Conservation (phyloP, 2,329 filamentous ascomycete genomes). For the Magnaporthales sp. region DNA sequence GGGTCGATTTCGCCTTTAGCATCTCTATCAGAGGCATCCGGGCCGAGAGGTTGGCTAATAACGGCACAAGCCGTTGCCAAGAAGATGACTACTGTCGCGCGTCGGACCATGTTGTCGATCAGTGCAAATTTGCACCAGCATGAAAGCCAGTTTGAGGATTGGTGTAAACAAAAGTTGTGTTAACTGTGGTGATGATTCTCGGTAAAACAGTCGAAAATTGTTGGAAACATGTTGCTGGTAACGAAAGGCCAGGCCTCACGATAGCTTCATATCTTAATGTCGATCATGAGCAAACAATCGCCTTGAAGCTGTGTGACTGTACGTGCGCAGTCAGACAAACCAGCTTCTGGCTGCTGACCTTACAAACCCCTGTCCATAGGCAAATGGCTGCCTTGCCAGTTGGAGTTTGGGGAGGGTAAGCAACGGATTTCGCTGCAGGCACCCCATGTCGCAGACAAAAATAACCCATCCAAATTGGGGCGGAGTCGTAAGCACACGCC, state of each 20-base stretch:
- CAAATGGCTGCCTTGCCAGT: not conserved
- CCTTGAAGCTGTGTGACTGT: not conserved
- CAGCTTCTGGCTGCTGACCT: not conserved
- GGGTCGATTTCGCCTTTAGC: not conserved
- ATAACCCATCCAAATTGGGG: not conserved
- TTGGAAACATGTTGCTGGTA: not conserved
- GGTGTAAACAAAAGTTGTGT: not conserved
- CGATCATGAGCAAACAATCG: not conserved
- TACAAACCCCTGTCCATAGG: not conserved
- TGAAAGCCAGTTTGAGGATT: not conserved
- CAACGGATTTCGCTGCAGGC: not conserved
- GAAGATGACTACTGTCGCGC: not conserved
- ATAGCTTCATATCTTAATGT: not conserved
- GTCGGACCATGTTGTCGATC: not conserved
- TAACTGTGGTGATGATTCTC: not conserved
- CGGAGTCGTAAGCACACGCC: not conserved
- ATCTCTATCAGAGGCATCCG: not conserved
- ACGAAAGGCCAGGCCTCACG: not conserved
- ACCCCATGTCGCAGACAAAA: not conserved
- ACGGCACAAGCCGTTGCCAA: not conserved
- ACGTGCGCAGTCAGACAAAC: not conserved
- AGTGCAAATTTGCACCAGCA: not conserved
- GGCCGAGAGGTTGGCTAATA: not conserved
- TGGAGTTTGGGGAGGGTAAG: not conserved
- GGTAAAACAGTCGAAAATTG: not conserved